Conservation (phyloP, 2,329 filamentous ascomycete genomes). For the Metarhizium sp. region DNA sequence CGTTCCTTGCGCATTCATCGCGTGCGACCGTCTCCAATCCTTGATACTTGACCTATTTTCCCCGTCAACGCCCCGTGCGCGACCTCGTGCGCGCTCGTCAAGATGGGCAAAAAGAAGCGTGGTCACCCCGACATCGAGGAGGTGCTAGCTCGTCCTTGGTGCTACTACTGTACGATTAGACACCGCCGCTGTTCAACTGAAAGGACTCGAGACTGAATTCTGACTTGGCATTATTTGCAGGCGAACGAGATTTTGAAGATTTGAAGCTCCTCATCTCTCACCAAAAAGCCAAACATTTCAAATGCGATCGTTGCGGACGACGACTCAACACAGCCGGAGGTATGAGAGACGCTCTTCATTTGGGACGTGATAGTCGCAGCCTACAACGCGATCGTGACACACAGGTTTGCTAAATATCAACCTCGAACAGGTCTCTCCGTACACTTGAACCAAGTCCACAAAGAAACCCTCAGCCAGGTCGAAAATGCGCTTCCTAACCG, state of each 20-base stretch:
- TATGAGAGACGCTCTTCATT: slow-evolving; percentile 32
- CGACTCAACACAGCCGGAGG: slow-evolving; percentile 91
- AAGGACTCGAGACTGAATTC: neutral
- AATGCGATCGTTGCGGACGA: slow-evolving; percentile 83
- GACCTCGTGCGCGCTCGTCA: slow-evolving; percentile 4
- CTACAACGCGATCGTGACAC: neutral
- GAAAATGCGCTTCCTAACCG: slow-evolving; percentile 89
- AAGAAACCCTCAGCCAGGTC: slow-evolving; percentile 77
- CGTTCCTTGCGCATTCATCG: neutral
- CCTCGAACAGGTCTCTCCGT: slow-evolving; percentile 66
- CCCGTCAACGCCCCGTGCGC: neutral
- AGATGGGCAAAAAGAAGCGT: slow-evolving; percentile 86
- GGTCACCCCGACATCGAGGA: slow-evolving; percentile 81
- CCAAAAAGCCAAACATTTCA: slow-evolving; percentile 99
- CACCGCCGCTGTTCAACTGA: neutral
- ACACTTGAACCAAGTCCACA: slow-evolving; percentile 98
- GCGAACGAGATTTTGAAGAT: slow-evolving; percentile 95
- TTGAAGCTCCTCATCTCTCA: slow-evolving; percentile 93
- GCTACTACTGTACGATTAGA: slow-evolving; percentile 72
- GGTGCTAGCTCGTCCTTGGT: slow-evolving; percentile 81
- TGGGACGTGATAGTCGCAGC: neutral
- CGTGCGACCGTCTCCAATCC: no score
- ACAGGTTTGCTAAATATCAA: neutral
- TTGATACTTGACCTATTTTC: neutral
- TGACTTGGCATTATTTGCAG: slow-evolving; percentile 22